Evolutionary conservation across 768 basidiomycete species (phyloP), one percentile per base, ranked within the genome.

Genomic region (Leccinum disarticulatum): DNA sequence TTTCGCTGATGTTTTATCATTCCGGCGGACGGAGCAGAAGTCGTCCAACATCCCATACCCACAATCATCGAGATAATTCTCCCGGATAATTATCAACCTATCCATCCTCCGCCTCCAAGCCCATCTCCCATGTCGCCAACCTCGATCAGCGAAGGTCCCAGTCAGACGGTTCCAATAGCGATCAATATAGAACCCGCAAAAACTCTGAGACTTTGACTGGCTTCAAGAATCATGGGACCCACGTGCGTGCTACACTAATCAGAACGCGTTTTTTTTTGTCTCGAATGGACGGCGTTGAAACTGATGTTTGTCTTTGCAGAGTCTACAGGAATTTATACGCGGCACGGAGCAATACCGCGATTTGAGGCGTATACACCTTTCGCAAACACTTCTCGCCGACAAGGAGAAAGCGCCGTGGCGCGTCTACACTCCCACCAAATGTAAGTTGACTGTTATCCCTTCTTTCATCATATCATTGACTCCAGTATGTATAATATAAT

Each of bases 171-270:
- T 14, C 33, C 33, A 33, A 10, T 13, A 10, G 35, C 14, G 35
- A 14, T 6, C 4, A 15, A 8, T 1, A 7, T 14, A 19, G 36
- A 25, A 28, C 25, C 6, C 41, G 52, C 43, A 1, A 14, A 17
- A 50, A 36, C 3, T 22, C 56, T 6, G 57, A 6, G 2, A 15
- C 35, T 15, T 5, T 5, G 15, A 33, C 55, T 58, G 36, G 50
- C 59, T 55, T 65, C 69, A 7, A 54, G 61, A 61, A 61, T 70
- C 61, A 11, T 70, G 55, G 69, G 69, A 31, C 64, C 69, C 3
- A 59, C 69, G 19, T 70, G 61, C 28, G 69, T 65, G 10, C 27
- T 70, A 35, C 63, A 61, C 64, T 60, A 36, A 53, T 59, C 22
- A 13, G 68, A 11, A 54, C 60, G 64, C 59, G 9, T 56, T 52